Conservation (phyloP, 2,329 filamentous ascomycete species). For the Pestalotiopsis fici region DNA sequence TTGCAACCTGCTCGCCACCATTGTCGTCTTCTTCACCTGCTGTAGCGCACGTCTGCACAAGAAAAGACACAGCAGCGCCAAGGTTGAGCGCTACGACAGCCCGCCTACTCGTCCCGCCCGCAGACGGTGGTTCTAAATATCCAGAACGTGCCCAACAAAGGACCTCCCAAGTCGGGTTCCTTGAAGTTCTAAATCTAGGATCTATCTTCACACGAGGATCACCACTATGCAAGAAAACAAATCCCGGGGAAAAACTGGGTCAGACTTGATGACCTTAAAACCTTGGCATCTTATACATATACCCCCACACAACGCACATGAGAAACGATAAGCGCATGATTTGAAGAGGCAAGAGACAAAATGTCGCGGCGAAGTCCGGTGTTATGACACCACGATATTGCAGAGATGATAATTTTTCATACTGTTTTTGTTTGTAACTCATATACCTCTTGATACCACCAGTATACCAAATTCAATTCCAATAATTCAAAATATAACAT, state of each 20-base stretch:
- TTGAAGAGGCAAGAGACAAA: not conserved
- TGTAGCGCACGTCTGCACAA: constrained; percentile 49
- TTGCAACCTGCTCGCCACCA: constrained; percentile 52
- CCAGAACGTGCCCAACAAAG: too few relatives aligned
- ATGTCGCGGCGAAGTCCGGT: not conserved
- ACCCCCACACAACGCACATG: not conserved
- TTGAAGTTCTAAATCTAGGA: not conserved
- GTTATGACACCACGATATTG: not conserved
- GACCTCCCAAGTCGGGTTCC: too few relatives aligned
- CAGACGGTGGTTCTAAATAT: constrained; percentile 10
- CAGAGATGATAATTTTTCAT: not conserved
- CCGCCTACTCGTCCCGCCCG: not conserved
- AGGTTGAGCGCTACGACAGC: constrained; percentile 4
- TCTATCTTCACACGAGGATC: not conserved
- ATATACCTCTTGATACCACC: constrained; percentile 6
- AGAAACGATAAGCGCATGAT: not conserved
- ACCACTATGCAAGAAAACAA: not conserved
- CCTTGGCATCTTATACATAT: not conserved
- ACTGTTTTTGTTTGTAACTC: not conserved
- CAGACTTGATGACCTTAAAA: not conserved
- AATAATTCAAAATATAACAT: not conserved
- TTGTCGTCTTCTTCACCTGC: constrained; percentile 64
- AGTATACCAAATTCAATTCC: not conserved
- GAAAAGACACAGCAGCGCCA: not conserved
- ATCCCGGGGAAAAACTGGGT: not conserved